phyloP scores from a whole-genome alignment of 1,139 yeast species.

The Geotrichum aggregatum region DNA sequence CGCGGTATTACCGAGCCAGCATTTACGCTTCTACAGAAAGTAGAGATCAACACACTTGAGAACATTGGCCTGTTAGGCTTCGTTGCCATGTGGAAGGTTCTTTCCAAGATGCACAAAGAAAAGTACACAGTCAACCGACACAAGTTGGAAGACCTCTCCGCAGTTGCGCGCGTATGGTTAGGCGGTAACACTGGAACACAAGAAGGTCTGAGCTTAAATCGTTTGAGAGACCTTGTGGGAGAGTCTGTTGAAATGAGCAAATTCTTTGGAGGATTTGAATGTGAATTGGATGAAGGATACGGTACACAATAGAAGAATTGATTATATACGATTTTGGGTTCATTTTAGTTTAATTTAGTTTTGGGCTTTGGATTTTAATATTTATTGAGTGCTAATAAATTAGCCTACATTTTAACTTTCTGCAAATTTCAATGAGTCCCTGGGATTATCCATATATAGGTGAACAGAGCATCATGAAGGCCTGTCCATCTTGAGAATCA shows the following conservation, averaged over 20 bases:
- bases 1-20: constrained; percentile 25
- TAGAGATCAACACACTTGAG: constrained; percentile 25
- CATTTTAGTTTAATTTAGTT: not conserved
- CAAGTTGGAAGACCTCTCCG: constrained; percentile 27
- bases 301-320: constrained; percentile 23
- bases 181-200: constrained; percentile 39
- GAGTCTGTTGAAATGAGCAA: constrained; percentile 34
- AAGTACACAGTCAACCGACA: constrained; percentile 14
- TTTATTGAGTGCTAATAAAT: not conserved
- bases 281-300: constrained; percentile 31
- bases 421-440: too few species aligned
- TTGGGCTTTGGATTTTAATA: not conserved
- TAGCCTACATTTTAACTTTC: too few species aligned
- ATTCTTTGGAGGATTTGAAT: constrained; percentile 33
- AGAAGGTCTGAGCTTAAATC: constrained; percentile 32
- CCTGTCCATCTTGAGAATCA: too few species aligned
- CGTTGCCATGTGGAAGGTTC: constrained; percentile 32
- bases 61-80: constrained; percentile 39
- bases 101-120: constrained; percentile 22
- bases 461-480: too few species aligned
- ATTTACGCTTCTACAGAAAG: constrained; percentile 25
- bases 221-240: constrained; percentile 36
- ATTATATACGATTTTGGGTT: not conserved
- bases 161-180: constrained; percentile 38
- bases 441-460: too few species aligned